These are phyloP conservation scores for Beta corolliflora DNA, from an alignment of 179 eudicot genomes.

Conservation along the genomic window DNA sequence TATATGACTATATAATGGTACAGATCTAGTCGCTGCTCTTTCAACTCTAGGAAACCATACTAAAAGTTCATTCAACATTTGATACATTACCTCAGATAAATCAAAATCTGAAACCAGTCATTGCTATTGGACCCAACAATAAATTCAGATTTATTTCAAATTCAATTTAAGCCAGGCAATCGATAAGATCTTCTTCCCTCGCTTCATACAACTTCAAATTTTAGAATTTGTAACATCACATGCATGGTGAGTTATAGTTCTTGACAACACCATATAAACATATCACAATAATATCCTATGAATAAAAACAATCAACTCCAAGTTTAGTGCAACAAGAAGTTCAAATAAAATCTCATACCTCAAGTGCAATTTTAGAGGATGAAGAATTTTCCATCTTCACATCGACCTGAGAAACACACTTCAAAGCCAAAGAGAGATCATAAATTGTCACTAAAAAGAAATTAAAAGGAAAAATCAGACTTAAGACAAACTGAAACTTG, in stretches of 20 bases:
- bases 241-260: conserved; percentile 11
- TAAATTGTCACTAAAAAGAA: background rate
- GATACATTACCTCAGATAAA: background rate
- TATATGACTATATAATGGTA: background rate
- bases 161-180: background rate
- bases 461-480: background rate
- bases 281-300: conserved; percentile 7
- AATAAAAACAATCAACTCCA: background rate
- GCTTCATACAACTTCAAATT: background rate
- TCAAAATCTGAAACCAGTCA: background rate
- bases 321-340: background rate
- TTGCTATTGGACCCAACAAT: background rate
- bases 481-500: conserved; percentile 1
- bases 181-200: background rate
- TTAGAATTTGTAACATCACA: conserved; percentile 1
- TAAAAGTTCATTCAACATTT: background rate
- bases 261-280: conserved; percentile 8
- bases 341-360: conserved; percentile 21
- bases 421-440: background rate
- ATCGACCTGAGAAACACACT: conserved; percentile 24
- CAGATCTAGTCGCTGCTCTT: background rate
- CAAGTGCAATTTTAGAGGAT: conserved; percentile 17
- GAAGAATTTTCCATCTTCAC: conserved; percentile 31
- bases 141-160: background rate
- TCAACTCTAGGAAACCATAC: background rate